These are phyloP conservation scores for Conticribra weissflogii DNA, from an alignment of 108 stramenopile species.

Conservation along the genomic window DNA sequence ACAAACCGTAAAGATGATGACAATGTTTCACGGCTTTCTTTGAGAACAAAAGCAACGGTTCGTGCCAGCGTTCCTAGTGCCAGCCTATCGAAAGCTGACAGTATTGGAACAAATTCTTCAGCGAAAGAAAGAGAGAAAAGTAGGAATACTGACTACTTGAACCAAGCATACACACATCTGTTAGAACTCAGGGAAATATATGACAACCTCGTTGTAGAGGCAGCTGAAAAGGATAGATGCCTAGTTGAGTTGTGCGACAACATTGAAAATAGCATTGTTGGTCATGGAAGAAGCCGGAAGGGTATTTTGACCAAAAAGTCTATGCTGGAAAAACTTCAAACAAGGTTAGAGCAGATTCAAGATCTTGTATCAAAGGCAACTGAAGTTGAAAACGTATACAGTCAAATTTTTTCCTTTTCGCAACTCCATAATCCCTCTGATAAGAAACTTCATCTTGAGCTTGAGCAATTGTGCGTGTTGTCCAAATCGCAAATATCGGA, in stretches of 20 bases:
- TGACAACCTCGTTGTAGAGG: constrained; percentile 39
- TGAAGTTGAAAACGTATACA: constrained; percentile 21
- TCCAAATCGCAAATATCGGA: constrained; percentile 40
- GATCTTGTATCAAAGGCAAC: constrained; percentile 8
- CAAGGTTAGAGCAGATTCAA: constrained; percentile 13
- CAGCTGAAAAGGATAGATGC: constrained; percentile 24
- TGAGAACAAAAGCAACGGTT: constrained; percentile 11
- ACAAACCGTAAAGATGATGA: too few species aligned
- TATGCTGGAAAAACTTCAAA: constrained; percentile 8
- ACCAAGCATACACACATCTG: constrained; percentile 12
- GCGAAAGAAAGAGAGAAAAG: not conserved
- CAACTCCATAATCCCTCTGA: constrained; percentile 21
- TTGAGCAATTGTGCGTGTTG: constrained; percentile 46
- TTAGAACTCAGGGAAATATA: constrained; percentile 32
- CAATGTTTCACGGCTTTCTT: too few species aligned
- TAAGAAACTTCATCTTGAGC: constrained; percentile 24
- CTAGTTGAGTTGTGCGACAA: constrained; percentile 2
- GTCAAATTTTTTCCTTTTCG: constrained; percentile 26
- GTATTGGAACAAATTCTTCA: constrained; percentile 3
- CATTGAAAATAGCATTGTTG: not conserved
- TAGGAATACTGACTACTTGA: constrained; percentile 7
- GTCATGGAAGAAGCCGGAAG: constrained; percentile 2
- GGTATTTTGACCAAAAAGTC: not conserved
- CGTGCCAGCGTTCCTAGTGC: constrained; percentile 6
- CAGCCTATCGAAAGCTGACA: constrained; percentile 26